phyloP scores from a whole-genome alignment of 805 yeast species.

The Cyberlindnera lachancei region DNA sequence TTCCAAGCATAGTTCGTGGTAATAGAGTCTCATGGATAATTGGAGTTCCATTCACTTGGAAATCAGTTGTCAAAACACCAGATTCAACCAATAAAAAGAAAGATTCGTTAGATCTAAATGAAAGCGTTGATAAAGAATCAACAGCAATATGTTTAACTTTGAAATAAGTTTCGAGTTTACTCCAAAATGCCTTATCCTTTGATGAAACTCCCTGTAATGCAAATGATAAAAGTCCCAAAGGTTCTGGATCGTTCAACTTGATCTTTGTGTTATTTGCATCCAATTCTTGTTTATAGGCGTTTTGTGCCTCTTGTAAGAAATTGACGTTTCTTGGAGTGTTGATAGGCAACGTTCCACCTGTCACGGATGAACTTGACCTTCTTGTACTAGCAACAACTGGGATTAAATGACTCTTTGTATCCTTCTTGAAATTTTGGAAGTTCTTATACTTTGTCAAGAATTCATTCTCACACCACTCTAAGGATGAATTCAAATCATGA shows the following conservation, averaged over 20 bases:
- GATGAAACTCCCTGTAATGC: slow-evolving; percentile 8
- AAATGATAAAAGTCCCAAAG: slow-evolving; percentile 6
- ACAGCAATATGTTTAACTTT: slow-evolving; percentile 38
- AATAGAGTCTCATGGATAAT: slow-evolving; percentile 38
- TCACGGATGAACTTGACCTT: too few species aligned
- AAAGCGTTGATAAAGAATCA: slow-evolving; percentile 48
- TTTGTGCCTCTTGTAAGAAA: slow-evolving; percentile 32
- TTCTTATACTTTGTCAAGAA: slow-evolving; percentile 43
- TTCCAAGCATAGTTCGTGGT: slow-evolving; percentile 55
- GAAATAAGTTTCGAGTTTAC: slow-evolving; percentile 3
- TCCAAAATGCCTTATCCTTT: slow-evolving; percentile 8
- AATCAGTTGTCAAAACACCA: slow-evolving; percentile 46
- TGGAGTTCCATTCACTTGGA: slow-evolving; percentile 33
- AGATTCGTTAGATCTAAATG: slow-evolving; percentile 21
- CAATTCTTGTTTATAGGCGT: slow-evolving; percentile 16
- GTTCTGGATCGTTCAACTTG: slow-evolving; percentile 5
- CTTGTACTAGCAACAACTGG: background rate
- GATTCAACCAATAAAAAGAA: slow-evolving; percentile 51
- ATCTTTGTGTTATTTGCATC: slow-evolving; percentile 25
- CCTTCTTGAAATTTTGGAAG: slow-evolving; percentile 19
- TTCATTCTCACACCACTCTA: slow-evolving; percentile 96
- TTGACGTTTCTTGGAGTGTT: slow-evolving; percentile 35
- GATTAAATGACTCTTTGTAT: background rate
- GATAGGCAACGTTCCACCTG: slow-evolving; percentile 11
- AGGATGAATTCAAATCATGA: slow-evolving; percentile 72